phyloP scores from a whole-genome alignment of 1,284 basidiomycete species.

The Psilocybe mexicana region DNA sequence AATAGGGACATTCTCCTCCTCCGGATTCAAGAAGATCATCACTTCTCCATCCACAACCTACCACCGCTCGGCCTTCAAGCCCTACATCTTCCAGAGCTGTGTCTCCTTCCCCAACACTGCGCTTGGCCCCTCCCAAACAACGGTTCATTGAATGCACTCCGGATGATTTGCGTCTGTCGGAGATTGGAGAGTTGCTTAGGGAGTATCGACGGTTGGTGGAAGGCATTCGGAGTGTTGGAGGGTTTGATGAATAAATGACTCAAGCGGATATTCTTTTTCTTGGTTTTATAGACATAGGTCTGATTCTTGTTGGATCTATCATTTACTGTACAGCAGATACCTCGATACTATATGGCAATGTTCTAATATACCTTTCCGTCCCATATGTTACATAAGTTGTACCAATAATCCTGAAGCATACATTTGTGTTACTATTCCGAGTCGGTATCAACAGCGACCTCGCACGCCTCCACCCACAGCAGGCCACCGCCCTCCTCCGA shows the following conservation, averaged over 20 bases:
- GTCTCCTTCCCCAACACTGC: constrained; percentile 34
- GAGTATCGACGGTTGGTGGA: constrained; percentile 75
- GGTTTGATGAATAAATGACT: constrained; percentile 38
- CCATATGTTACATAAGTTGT: too few relatives aligned
- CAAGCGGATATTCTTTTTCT: too few relatives aligned
- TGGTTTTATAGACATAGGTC: too few relatives aligned
- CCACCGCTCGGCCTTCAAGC: constrained; percentile 36
- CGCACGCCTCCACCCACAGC: constrained; percentile 33
- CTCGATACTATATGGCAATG: too few relatives aligned
- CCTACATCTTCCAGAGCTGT: constrained; percentile 47
- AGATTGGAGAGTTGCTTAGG: constrained; percentile 70
- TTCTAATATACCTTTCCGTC: too few relatives aligned
- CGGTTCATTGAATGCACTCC: constrained; percentile 69
- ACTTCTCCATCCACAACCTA: constrained; percentile 31
- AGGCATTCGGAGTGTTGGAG: constrained; percentile 42
- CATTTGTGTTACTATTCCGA: too few relatives aligned
- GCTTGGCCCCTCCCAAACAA: constrained; percentile 55
- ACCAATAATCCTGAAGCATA: too few relatives aligned
- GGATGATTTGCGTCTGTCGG: constrained; percentile 74
- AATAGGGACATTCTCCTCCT: constrained; percentile 37
- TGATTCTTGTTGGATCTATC: too few relatives aligned
- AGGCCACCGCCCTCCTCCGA: constrained; percentile 33
- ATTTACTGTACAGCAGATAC: too few relatives aligned
- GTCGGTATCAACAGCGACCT: background rate
- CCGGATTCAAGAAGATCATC: constrained; percentile 48